Conservation (phyloP, 2,329 filamentous ascomycete genomes). For the Sodiomyces alkalinus region DNA sequence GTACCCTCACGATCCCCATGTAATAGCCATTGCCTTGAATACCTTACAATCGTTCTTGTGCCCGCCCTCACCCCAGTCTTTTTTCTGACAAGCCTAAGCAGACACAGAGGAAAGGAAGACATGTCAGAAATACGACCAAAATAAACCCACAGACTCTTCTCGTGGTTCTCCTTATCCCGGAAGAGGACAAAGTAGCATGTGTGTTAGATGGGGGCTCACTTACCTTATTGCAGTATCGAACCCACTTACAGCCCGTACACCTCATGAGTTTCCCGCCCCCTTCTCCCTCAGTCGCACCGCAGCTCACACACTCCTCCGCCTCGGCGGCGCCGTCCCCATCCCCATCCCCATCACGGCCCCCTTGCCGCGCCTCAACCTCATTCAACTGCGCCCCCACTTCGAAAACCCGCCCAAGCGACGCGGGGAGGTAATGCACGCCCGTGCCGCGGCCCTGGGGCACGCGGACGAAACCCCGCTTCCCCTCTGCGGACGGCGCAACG, state of each 20-base stretch:
- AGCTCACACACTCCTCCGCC: slow-evolving; percentile 12
- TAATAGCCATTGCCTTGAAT: slow-evolving; percentile 20
- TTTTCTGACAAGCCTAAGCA: slow-evolving; percentile 25
- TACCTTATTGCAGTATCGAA: slow-evolving; percentile 31
- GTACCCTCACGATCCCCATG: slow-evolving; percentile 15
- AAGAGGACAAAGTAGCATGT: too few species aligned
- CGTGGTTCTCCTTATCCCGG: background rate
- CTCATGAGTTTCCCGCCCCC: slow-evolving; percentile 15
- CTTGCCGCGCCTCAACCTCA: slow-evolving; percentile 5
- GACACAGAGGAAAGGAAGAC: too few species aligned
- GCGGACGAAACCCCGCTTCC: slow-evolving; percentile 23
- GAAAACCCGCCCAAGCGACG: slow-evolving; percentile 14
- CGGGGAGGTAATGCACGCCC: slow-evolving; percentile 19
- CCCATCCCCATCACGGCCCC: too few species aligned
- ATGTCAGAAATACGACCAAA: background rate
- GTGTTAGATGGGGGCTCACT: too few species aligned
- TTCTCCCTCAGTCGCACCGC: slow-evolving; percentile 13
- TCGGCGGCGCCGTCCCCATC: slow-evolving; percentile 2
- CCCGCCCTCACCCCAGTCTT: slow-evolving; percentile 23
- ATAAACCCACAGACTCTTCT: background rate
- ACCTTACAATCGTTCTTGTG: slow-evolving; percentile 30
- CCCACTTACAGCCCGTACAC: slow-evolving; percentile 27
- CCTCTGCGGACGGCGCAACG: slow-evolving; percentile 17
- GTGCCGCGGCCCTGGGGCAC: slow-evolving; percentile 17
- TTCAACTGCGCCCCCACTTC: slow-evolving; percentile 11